Base-by-base conservation (phyloP, 2,329 filamentous ascomycete genomes). In the Paramyrothecium roridum region DNA sequence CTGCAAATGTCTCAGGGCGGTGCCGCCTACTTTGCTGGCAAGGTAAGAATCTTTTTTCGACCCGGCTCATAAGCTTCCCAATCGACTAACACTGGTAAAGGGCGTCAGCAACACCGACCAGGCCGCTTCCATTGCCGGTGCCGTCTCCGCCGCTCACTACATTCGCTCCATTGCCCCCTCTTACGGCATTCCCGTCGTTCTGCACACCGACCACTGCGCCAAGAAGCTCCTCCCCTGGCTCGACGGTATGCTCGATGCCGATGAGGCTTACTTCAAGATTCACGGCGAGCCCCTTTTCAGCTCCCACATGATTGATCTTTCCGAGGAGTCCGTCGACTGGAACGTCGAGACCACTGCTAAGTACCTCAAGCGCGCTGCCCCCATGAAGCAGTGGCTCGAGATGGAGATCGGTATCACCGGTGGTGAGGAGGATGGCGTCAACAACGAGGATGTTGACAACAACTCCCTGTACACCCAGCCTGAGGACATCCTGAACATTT, bases 151-250 rank as follows among this genome's bases (percentile, higher is more conserved):
- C 66, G 95, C 95, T 65, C 90, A 96, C 81, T 98, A 91, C 82
- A 91, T 97, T 80, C 91, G 93, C 71, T 81, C 89, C 64, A 79
- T 98, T 68, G 91, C 95, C 52, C 91, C 93, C 58, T 66, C 84
- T 65, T 99, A 99, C 78, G 91, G 88, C 66, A 80, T 98, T 63
- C 93, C 93, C 69, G 91, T 96, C 65, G 82, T 98, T 67, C 87
- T 98, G 57, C 93, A 97, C 86, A 96, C 93, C 73, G 95, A 99
- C 76, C 95, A 98, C 83, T 96, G 93, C 79, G 93, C 95, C 73
- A 98, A 98, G 90, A 98, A 98, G 88, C 91, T 98, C 57, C 87
- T 98, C 56, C 95, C 95, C 60, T 98, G 93, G 93, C 82, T 98
- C 73, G 93, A 97, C 71, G 93, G 93, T 73, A 93, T 97, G 87